phyloP scores from a whole-genome alignment of 176 grass and related monocot species.

The Phragmites australis region DNA sequence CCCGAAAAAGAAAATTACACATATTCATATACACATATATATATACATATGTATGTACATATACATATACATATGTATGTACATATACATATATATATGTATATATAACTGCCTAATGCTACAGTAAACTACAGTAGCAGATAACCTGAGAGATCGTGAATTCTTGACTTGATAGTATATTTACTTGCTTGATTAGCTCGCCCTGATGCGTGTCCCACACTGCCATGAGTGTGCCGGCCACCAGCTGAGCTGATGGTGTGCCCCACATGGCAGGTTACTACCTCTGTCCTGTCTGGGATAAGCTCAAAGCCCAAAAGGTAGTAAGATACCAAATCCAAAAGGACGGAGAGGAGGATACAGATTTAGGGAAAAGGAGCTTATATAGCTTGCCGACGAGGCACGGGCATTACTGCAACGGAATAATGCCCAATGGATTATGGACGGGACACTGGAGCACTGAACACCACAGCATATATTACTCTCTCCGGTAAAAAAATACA shows the following conservation, averaged over 20 bases:
- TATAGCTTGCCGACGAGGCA: background rate
- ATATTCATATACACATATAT: no score
- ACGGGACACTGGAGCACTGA: background rate
- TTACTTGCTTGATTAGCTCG: background rate
- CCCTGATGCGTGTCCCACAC: slow-evolving; percentile 25
- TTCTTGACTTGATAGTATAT: no score
- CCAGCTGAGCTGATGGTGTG: background rate
- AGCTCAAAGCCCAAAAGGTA: slow-evolving; percentile 25
- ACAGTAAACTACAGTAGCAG: no score
- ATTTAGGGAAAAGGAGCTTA: background rate
- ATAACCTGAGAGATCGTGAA: no score
- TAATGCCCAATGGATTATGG: background rate
- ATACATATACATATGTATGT: no score
- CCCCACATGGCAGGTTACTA: background rate
- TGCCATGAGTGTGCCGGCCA: slow-evolving; percentile 37
- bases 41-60: no score
- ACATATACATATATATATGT: no score
- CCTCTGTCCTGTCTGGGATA: slow-evolving; percentile 11
- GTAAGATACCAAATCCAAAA: slow-evolving; percentile 10
- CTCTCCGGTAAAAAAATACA: no score
- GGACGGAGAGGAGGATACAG: background rate
- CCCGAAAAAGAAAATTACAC: no score
- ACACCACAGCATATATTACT: no score
- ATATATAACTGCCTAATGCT: no score
- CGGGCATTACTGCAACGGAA: background rate